Conservation (phyloP, 495 filamentous ascomycete genomes). For the Annulohypoxylon bovei region DNA sequence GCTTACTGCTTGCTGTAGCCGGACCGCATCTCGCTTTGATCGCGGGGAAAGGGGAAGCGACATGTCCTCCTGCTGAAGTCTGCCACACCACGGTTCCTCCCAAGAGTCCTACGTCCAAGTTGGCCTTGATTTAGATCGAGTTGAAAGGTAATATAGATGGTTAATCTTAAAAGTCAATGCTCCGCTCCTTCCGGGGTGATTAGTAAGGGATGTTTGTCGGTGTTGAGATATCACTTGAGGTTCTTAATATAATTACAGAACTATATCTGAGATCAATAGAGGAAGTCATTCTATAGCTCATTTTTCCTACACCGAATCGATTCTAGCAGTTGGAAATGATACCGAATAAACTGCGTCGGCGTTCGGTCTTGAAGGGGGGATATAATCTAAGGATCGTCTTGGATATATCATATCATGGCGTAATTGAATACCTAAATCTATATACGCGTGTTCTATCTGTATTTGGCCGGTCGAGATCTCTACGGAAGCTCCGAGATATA, state of each 20-base stretch:
- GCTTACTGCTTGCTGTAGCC: background rate
- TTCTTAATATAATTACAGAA: background rate
- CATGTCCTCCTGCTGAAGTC: background rate
- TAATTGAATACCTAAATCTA: slow-evolving; percentile 1
- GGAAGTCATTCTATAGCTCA: background rate
- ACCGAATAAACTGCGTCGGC: background rate
- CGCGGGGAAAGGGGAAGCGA: slow-evolving; percentile 7
- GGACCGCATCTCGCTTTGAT: background rate
- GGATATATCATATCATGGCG: background rate
- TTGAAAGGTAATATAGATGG: background rate
- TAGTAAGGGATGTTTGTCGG: background rate
- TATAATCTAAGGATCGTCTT: background rate
- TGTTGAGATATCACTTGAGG: slow-evolving; percentile 6
- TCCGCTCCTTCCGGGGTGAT: background rate
- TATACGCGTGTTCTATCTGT: background rate
- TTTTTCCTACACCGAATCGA: background rate
- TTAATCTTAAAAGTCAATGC: slow-evolving; percentile 19
- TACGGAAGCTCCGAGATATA: slow-evolving; percentile 3
- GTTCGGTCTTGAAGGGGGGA: background rate
- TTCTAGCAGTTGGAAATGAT: background rate
- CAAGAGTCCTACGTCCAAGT: background rate
- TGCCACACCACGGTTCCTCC: background rate
- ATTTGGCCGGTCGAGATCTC: background rate
- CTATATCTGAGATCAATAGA: background rate
- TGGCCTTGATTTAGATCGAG: background rate